A percentile compares a stretch with the other conserved stretches of the same genome.
Conservation (phyloP, 768 basidiomycete species). For the Mycena epipterygia region DNA sequence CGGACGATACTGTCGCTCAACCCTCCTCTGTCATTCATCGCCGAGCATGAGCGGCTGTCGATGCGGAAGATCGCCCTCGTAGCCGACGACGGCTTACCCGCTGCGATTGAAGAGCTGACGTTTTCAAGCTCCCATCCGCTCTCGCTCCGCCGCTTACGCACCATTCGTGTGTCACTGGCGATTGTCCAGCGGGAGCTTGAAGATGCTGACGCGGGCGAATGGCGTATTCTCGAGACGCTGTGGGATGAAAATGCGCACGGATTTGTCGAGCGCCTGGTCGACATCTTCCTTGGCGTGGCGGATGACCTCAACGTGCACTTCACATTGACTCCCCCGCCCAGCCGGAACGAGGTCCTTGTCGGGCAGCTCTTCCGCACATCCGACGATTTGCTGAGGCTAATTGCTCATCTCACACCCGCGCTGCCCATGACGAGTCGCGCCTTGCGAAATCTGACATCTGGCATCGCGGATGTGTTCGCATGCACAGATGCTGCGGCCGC, state of each 20-base stretch:
- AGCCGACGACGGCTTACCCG: constrained; percentile 75
- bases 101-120: constrained; percentile 73
- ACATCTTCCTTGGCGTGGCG: constrained; percentile 62
- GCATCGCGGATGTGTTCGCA: constrained; percentile 67
- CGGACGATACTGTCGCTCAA: constrained; percentile 71
- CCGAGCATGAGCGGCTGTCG: constrained; percentile 69
- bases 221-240: constrained; percentile 65
- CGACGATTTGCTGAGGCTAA: constrained; percentile 66
- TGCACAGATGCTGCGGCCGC: constrained; percentile 63
- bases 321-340: constrained; percentile 51
- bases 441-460: constrained; percentile 57
- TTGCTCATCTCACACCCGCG: constrained; percentile 58
- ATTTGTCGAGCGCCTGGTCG: constrained; percentile 68
- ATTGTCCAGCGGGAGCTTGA: constrained; percentile 67
- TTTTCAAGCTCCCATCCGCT: constrained; percentile 65
- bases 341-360: constrained; percentile 57
- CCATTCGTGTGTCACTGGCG: constrained; percentile 74
- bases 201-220: constrained; percentile 66
- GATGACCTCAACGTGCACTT: constrained; percentile 71
- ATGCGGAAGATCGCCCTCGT: constrained; percentile 75
- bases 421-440: constrained; percentile 67
- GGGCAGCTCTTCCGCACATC: constrained; percentile 69
- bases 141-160: constrained; percentile 65
- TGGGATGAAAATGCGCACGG: constrained; percentile 75
- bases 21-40: constrained; percentile 72